Evolutionary conservation across 1,284 basidiomycete genomes (phyloP).

Genomic region (Boletus mariae): DNA sequence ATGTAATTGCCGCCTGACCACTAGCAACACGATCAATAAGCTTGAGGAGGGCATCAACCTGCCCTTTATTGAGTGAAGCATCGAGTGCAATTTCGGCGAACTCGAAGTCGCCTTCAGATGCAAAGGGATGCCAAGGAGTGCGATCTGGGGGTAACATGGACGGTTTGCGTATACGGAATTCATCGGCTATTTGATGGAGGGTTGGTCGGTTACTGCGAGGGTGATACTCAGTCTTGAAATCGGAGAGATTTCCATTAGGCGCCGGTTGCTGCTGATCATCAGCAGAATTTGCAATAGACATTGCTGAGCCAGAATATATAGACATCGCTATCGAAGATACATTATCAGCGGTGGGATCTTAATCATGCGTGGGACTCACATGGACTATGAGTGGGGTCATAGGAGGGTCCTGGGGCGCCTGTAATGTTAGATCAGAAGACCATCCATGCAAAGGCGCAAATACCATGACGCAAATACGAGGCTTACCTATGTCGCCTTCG

Average conservation of each 20-base stretch:
- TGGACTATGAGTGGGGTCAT: too few relatives aligned
- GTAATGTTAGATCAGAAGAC: too few relatives aligned
- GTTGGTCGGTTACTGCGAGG: background rate
- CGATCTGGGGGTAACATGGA: background rate
- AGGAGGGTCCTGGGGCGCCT: too few relatives aligned
- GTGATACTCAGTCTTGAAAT: conserved; percentile 14
- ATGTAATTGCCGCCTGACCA: background rate
- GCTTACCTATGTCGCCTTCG: too few relatives aligned
- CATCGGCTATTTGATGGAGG: background rate
- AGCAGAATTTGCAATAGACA: too few relatives aligned
- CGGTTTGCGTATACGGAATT: background rate
- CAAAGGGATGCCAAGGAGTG: conserved; percentile 2
- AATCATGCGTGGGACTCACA: too few relatives aligned
- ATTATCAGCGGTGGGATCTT: too few relatives aligned
- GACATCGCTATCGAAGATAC: too few relatives aligned
- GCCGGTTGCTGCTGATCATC: background rate
- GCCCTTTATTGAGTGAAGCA: conserved; percentile 1
- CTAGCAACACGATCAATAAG: background rate
- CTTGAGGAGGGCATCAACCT: conserved; percentile 4
- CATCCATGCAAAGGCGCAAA: too few relatives aligned
- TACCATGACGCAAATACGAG: too few relatives aligned
- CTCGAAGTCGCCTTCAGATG: conserved; percentile 2
- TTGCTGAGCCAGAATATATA: too few relatives aligned
- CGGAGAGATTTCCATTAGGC: background rate
- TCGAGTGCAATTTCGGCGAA: conserved; percentile 2